These are phyloP conservation scores for Phytophthora chlamydospora DNA, from an alignment of 352 stramenopile genomes.

Conservation along the genomic window DNA sequence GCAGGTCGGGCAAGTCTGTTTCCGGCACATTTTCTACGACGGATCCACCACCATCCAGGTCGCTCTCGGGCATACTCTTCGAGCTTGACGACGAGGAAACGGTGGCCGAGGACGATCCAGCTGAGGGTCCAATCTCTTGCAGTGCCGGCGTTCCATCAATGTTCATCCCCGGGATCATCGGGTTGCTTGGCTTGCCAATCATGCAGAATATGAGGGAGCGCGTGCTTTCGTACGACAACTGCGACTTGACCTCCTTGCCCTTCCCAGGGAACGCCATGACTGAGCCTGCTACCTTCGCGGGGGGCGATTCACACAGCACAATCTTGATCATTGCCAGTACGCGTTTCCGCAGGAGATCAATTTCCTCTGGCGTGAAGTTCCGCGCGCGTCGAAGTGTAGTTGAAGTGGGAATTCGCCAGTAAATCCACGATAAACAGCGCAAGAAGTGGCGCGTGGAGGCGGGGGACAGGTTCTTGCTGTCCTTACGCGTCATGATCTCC, in stretches of 20 bases:
- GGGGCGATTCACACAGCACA: slow-evolving; percentile 75
- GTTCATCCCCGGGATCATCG: slow-evolving; percentile 66
- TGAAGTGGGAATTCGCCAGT: slow-evolving; percentile 57
- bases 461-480: slow-evolving; percentile 69
- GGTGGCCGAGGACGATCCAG: slow-evolving; percentile 49
- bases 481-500: slow-evolving; percentile 76
- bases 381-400: slow-evolving; percentile 60
- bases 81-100: slow-evolving; percentile 36
- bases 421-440: slow-evolving; percentile 86
- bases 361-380: slow-evolving; percentile 59
- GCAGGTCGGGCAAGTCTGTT: slow-evolving; percentile 71
- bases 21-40: slow-evolving; percentile 81
- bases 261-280: slow-evolving; percentile 63
- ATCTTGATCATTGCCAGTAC: slow-evolving; percentile 83
- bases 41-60: slow-evolving; percentile 64
- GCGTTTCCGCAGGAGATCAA: slow-evolving; percentile 64
- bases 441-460: slow-evolving; percentile 83
- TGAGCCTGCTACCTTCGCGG: slow-evolving; percentile 52
- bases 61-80: slow-evolving; percentile 71
- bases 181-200: slow-evolving; percentile 83
- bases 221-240: slow-evolving; percentile 86
- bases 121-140: slow-evolving; percentile 51
- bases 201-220: slow-evolving; percentile 86
- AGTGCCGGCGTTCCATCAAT: slow-evolving; percentile 63
- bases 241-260: slow-evolving; percentile 69